Base-by-base conservation (phyloP, 2,329 filamentous ascomycete genomes). In the Dendrostoma leiphaemia region DNA sequence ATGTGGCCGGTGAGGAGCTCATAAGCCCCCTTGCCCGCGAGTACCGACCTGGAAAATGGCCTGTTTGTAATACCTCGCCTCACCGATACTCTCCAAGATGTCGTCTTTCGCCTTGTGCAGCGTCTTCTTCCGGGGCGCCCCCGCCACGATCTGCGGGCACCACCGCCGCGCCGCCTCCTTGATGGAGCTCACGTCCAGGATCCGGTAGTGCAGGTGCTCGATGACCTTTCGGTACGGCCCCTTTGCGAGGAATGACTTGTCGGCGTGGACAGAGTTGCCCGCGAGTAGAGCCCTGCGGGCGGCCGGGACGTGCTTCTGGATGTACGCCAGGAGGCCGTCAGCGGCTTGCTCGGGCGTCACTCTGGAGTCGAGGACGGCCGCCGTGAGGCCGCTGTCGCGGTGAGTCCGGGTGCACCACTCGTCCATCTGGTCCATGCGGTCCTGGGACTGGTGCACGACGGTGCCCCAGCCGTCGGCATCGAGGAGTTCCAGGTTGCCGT, bases 21-120 rank as follows among this genome's bases (percentile, higher is more conserved):
- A 40, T 31, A 23, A 29, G 26, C 44, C 28, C 9, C 12, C n/a
- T 26, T 26, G 24, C 10, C 21, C 19, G 5, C n/a, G 26, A 6
- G 17, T 12, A 24, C 26, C 19, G 1, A 28, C 45, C 40, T 62
- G 54, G 38, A 68, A 68, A 29, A 67, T 56, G 19, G 56, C 57
- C 44, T 86, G 77, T 64, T 83, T 84, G 71, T 96, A 97, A 68
- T 89, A 97, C 64, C 76, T 84, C 51, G 93, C 93, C 75, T 99
- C 94, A 53, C 82, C 86, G 59, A 99, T 97, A 71, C 93, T 97
- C 75, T 99, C 94, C 57, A 97, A 71, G 54, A 99, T 96, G 70
- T 99, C 94, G 52, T 90, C 85, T 63, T 82, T 85, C 0, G 94
- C 94, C 70, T 93, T 84, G 74, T 99, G 94, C 48, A 85, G 74